Base-by-base conservation (phyloP, 1,139 yeast species). In the Diutina pseudorugosa region DNA sequence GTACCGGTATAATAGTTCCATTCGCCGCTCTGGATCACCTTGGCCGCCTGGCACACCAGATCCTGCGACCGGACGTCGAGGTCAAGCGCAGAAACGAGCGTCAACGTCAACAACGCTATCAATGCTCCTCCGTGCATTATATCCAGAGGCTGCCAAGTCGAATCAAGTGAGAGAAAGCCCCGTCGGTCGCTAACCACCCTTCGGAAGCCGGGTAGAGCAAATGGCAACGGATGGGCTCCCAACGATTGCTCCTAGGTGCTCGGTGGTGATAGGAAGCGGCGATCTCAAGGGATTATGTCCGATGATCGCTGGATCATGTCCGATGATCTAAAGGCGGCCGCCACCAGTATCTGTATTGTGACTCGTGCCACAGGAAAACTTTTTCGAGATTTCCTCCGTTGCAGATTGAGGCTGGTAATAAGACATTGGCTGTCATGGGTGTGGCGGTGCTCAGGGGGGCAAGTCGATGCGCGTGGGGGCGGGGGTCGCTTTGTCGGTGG, bases 1-100 rank as follows among this genome's bases (percentile, higher is more conserved):
- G 69, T 60, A 18, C 93, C 93, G 40, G 76, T 77, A 64, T 87
- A 85, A 65, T 88, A 88, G 65, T 82, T 81, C 70, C 87, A 71
- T 52, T 83, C 73, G 57, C 95, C 95, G 40, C 74, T 65, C 8
- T 79, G 79, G n/a, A 86, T 70, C 21, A 76, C 66, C 2, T 79
- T 73, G n/a, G 85, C 79, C n/a, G 81, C 87, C 1, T 62, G 63
- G 63, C 86, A 81, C 14, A 80, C 69, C 16, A 73, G 68, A 44
- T 63, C 66, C 27, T 45, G 27, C 7, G 59, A 57, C 52, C 16
- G 3, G 2, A 33, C 21, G 19, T 47, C 50, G 4, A 47, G 8
- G 19, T 47, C 50, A 41, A 47, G 12, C 33, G 49, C 49, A 9
- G 9, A 6, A 8, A 14, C 40, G 21, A 30, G n/a, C 36, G 6